Percentiles rank a stretch among this genome's conserved stretches.
phyloP scores from a whole-genome alignment of 2,329 filamentous ascomycete species.

The Alternaria arborescens region DNA sequence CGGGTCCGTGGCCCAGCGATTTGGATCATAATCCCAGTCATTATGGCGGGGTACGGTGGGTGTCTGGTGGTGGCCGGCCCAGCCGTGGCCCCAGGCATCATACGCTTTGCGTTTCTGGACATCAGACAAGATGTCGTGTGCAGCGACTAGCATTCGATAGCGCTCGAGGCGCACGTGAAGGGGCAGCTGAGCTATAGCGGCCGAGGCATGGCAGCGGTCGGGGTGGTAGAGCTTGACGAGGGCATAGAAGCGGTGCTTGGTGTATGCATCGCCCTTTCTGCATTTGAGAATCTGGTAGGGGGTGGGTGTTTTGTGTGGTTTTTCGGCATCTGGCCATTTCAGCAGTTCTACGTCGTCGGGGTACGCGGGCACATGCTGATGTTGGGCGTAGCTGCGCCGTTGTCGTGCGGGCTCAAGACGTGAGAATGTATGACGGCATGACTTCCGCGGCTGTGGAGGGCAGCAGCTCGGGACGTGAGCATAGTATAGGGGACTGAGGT shows the following conservation, averaged over 20 bases:
- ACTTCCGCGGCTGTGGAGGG: slow-evolving; percentile 32
- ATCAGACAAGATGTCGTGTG: slow-evolving; percentile 87
- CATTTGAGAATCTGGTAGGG: slow-evolving; percentile 88
- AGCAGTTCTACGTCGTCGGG: slow-evolving; percentile 33
- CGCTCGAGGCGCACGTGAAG: slow-evolving; percentile 77
- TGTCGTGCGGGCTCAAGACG: slow-evolving; percentile 30
- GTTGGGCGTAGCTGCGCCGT: slow-evolving; percentile 41
- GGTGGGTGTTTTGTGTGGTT: slow-evolving; percentile 65
- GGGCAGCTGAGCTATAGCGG: slow-evolving; percentile 58
- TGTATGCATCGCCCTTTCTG: slow-evolving; percentile 72
- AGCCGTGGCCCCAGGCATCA: slow-evolving; percentile 82
- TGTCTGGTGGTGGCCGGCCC: slow-evolving; percentile 60
- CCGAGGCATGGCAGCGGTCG: slow-evolving; percentile 63
- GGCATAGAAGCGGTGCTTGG: slow-evolving; percentile 84
- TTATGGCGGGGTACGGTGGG: slow-evolving; percentile 32
- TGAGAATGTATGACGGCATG: slow-evolving; percentile 51
- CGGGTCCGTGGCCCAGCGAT: slow-evolving; percentile 51
- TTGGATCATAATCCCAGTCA: slow-evolving; percentile 38
- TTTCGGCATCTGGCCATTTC: slow-evolving; percentile 45
- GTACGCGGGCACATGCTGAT: slow-evolving; percentile 23
- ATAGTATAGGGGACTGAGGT: slow-evolving; percentile 27
- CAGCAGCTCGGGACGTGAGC: slow-evolving; percentile 32
- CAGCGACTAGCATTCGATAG: slow-evolving; percentile 86
- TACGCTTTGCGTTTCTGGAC: slow-evolving; percentile 80
- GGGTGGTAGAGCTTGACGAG: slow-evolving; percentile 97